phyloP scores from a whole-genome alignment of 768 basidiomycete species.

The Mrakia hoshinonis region DNA sequence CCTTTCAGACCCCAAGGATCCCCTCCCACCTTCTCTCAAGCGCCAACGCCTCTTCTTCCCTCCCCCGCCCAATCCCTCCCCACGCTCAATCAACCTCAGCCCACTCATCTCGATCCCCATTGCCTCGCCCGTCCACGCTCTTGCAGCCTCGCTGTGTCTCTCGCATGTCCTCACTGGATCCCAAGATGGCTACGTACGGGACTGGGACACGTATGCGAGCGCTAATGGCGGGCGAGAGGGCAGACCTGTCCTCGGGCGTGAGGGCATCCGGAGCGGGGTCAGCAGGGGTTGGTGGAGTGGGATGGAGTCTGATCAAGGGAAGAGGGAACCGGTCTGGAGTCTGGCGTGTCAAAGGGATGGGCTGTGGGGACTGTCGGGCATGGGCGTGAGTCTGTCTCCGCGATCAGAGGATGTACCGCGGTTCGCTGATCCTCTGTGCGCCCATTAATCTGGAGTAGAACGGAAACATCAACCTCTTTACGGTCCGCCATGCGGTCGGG shows the following conservation, averaged over 20 bases:
- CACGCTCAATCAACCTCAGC: conserved; percentile 71
- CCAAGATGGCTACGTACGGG: conserved; percentile 84
- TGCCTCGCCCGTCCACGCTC: conserved; percentile 75
- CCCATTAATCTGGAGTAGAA: conserved; percentile 45
- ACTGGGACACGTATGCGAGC: conserved; percentile 82
- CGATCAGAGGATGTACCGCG: neutral
- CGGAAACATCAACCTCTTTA: conserved; percentile 88
- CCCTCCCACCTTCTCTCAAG: conserved; percentile 36
- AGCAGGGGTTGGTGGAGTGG: conserved; percentile 78
- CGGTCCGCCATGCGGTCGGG: conserved; percentile 85
- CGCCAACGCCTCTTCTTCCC: conserved; percentile 39
- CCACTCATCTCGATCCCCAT: conserved; percentile 86
- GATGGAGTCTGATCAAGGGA: neutral
- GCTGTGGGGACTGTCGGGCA: conserved; percentile 82
- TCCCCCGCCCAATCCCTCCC: conserved; percentile 29
- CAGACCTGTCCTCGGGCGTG: conserved; percentile 83
- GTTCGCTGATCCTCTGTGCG: neutral
- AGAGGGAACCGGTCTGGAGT: conserved; percentile 65
- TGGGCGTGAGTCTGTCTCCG: conserved; percentile 61
- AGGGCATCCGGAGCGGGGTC: conserved; percentile 80
- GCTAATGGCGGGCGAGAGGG: conserved; percentile 78
- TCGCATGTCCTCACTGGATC: conserved; percentile 82
- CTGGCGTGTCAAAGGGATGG: conserved; percentile 87
- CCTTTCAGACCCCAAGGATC: neutral
- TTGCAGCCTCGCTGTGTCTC: conserved; percentile 77